Evolutionary conservation across 768 basidiomycete genomes (phyloP).

Genomic region (Boletus vinaceobasis): DNA sequence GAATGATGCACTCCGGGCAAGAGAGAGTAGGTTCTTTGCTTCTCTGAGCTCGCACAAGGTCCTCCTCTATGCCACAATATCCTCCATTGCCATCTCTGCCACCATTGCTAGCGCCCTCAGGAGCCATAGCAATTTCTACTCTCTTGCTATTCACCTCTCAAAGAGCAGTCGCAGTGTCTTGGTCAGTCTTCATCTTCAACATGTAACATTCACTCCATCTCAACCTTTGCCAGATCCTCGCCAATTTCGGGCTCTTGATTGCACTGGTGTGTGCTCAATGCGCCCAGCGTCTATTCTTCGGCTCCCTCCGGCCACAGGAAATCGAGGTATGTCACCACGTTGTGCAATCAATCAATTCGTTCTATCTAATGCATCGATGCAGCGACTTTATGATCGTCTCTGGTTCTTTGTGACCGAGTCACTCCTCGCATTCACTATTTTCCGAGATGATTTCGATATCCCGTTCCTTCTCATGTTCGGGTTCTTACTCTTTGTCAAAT

Average conservation of each 20-base stretch:
- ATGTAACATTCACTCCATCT: background rate
- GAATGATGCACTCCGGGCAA: slow-evolving; percentile 46
- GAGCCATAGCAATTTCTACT: slow-evolving; percentile 89
- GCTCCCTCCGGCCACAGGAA: slow-evolving; percentile 79
- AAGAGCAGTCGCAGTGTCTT: slow-evolving; percentile 91
- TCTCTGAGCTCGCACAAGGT: slow-evolving; percentile 62
- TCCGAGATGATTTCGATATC: slow-evolving; percentile 92
- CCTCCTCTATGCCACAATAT: slow-evolving; percentile 64
- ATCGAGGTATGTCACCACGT: slow-evolving; percentile 65
- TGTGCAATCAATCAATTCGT: background rate
- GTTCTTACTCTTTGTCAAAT: slow-evolving; percentile 91
- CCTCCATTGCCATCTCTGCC: slow-evolving; percentile 63
- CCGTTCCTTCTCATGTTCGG: slow-evolving; percentile 92
- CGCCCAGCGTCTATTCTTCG: slow-evolving; percentile 89
- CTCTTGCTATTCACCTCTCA: slow-evolving; percentile 88
- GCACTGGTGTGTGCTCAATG: slow-evolving; percentile 73
- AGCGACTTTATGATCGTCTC: slow-evolving; percentile 93
- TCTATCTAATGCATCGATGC: slow-evolving; percentile 1
- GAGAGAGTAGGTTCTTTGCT: slow-evolving; percentile 46
- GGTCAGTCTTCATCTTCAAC: slow-evolving; percentile 43
- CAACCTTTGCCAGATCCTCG: slow-evolving; percentile 60
- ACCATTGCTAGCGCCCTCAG: slow-evolving; percentile 79
- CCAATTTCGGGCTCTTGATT: slow-evolving; percentile 83
- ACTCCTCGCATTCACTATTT: slow-evolving; percentile 93
- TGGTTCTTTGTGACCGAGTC: slow-evolving; percentile 99